phyloP scores from a whole-genome alignment of 176 grass and related monocot species.

The Aegilops sharonensis region DNA sequence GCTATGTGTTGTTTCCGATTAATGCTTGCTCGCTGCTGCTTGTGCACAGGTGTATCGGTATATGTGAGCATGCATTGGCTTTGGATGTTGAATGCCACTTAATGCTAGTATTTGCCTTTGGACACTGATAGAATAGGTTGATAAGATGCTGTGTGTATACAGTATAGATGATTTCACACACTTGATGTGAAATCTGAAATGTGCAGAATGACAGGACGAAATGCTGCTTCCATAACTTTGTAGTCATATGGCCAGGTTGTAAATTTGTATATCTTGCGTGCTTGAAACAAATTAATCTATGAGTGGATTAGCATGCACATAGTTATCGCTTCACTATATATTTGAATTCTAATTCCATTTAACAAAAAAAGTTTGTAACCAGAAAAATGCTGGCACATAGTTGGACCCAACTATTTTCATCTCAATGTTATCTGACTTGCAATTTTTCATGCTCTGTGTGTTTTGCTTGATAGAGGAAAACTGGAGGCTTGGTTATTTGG shows the following conservation, averaged over 20 bases:
- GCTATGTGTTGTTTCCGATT: not conserved
- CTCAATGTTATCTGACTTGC: not conserved
- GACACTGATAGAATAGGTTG: not conserved
- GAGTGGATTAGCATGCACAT: too few relatives aligned
- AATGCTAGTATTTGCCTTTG: not conserved
- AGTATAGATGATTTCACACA: not conserved
- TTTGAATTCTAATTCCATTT: constrained; percentile 7
- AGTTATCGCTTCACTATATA: too few relatives aligned
- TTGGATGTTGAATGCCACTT: not conserved
- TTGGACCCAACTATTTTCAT: not conserved
- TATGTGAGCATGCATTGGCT: not conserved
- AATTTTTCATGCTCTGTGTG: constrained; percentile 18
- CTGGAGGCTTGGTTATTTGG: constrained; percentile 92
- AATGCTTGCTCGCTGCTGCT: not conserved
- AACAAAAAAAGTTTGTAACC: not conserved
- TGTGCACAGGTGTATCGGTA: not conserved
- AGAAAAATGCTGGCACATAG: not conserved
- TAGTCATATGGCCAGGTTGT: not conserved
- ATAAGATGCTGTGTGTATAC: not conserved
- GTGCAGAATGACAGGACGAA: not conserved
- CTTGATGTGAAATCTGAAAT: not conserved
- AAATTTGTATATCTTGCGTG: not conserved
- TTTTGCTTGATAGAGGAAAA: constrained; percentile 68
- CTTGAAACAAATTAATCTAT: not conserved
- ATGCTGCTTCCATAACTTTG: not conserved